Evolutionary conservation across 176 grass and related monocot species (phyloP).

Genomic region (Lolium multiflorum): DNA sequence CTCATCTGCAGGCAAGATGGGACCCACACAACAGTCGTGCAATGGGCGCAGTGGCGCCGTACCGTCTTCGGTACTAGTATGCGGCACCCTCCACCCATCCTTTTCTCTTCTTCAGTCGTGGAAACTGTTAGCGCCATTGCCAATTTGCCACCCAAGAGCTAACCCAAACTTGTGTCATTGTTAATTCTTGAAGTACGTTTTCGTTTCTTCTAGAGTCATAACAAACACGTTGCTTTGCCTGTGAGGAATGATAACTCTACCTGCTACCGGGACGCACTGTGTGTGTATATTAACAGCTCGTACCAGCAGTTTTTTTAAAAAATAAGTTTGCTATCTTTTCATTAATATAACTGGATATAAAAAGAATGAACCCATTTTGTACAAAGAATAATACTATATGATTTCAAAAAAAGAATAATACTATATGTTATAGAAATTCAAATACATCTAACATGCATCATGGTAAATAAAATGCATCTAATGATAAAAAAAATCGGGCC

Average conservation of each 20-base stretch:
- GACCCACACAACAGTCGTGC: not conserved
- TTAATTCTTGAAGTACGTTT: slow-evolving; percentile 18
- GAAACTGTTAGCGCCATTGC: slow-evolving; percentile 9
- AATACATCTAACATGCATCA: no score
- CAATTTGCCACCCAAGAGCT: slow-evolving; percentile 1
- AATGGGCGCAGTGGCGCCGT: not conserved
- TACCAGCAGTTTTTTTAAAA: not conserved
- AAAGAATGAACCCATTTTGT: no score
- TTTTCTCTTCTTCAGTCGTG: not conserved
- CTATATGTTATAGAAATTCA: no score
- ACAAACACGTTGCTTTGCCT: not conserved
- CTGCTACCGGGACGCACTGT: not conserved
- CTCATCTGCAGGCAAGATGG: not conserved
- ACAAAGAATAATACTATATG: no score
- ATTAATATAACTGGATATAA: no score
- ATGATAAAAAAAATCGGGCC: no score
- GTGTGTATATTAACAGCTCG: not conserved
- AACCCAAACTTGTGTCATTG: not conserved
- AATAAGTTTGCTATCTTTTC: not conserved
- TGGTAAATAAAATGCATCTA: no score
- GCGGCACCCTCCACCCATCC: not conserved
- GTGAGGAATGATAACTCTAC: not conserved
- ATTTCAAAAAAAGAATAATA: no score
- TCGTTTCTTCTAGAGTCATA: not conserved
- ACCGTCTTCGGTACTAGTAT: no score